phyloP scores from a whole-genome alignment of 2,329 filamentous ascomycete species.

The Emmonsiellopsis sp. region DNA sequence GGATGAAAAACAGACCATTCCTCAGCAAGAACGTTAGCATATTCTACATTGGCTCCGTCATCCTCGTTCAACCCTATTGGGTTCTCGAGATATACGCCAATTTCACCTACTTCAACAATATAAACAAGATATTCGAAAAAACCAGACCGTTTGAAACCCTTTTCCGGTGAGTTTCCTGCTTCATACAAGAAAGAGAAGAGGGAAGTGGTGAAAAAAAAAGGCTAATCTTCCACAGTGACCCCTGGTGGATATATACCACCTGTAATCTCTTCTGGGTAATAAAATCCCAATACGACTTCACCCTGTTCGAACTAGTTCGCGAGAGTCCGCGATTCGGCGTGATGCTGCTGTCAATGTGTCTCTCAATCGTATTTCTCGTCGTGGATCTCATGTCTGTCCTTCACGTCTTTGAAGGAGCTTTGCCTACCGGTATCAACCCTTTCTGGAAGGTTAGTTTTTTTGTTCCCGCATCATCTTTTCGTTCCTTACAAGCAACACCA shows the following conservation, averaged over 20 bases:
- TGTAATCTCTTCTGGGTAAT: slow-evolving; percentile 54
- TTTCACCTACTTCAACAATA: slow-evolving; percentile 53
- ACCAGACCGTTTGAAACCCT: slow-evolving; percentile 53
- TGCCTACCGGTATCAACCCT: slow-evolving; percentile 51
- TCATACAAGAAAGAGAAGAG: not conserved
- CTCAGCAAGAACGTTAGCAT: slow-evolving; percentile 40
- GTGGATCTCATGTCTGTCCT: slow-evolving; percentile 54
- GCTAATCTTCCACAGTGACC: slow-evolving; percentile 36
- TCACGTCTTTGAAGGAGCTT: slow-evolving; percentile 29
- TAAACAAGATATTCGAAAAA: slow-evolving; percentile 42
- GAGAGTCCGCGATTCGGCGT: slow-evolving; percentile 57
- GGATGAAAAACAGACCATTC: slow-evolving; percentile 58
- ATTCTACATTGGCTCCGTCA: slow-evolving; percentile 50
- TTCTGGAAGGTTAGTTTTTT: slow-evolving; percentile 45
- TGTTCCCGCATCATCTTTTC: not conserved
- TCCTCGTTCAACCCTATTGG: slow-evolving; percentile 55
- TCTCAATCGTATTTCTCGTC: slow-evolving; percentile 52
- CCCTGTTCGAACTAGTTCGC: slow-evolving; percentile 46
- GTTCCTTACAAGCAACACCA: too few relatives aligned
- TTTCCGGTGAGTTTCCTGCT: slow-evolving; percentile 36
- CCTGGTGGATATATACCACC: slow-evolving; percentile 59
- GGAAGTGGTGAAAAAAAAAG: not conserved
- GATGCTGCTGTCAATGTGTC: slow-evolving; percentile 50
- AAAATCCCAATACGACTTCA: slow-evolving; percentile 52
- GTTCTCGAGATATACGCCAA: slow-evolving; percentile 56